Conservation (phyloP, 129 eudicot genomes). For the Oenanthe sinensis region DNA sequence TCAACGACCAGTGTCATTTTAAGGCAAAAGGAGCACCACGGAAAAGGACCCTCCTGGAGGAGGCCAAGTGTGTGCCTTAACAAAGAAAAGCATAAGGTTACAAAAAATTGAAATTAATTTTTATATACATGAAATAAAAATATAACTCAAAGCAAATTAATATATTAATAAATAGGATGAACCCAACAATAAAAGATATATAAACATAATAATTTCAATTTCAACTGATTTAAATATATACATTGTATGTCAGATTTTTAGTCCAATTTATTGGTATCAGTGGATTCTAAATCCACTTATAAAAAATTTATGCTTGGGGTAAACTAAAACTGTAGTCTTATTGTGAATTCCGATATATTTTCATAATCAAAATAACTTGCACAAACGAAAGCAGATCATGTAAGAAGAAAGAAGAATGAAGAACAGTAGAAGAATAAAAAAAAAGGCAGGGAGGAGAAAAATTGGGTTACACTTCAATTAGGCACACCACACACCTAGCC, state of each 20-base stretch:
- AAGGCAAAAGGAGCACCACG: not conserved
- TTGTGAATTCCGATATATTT: not conserved
- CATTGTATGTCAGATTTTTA: not conserved
- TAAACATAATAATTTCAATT: not conserved
- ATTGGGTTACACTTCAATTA: not conserved
- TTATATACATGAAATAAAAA: not conserved
- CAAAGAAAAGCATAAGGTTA: not conserved
- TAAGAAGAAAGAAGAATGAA: not conserved
- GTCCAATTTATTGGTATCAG: not conserved
- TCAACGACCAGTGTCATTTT: not conserved
- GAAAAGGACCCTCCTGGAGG: not conserved
- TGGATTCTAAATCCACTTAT: not conserved
- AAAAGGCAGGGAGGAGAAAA: not conserved
- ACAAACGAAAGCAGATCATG: not conserved
- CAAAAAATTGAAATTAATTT: no score
- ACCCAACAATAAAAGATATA: no score
- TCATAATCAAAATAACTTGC: not conserved
- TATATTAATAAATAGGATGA: not conserved
- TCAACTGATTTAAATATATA: not conserved
- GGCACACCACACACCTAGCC: not conserved
- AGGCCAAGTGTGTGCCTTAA: not conserved
- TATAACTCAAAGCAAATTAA: not conserved
- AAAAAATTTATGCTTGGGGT: not conserved
- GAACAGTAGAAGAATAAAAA: not conserved
- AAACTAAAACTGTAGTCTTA: not conserved